A percentile compares a stretch with the other conserved stretches of the same genome.
phyloP scores from a whole-genome alignment of 139 green algal species.

The Medakamo hakoo region DNA sequence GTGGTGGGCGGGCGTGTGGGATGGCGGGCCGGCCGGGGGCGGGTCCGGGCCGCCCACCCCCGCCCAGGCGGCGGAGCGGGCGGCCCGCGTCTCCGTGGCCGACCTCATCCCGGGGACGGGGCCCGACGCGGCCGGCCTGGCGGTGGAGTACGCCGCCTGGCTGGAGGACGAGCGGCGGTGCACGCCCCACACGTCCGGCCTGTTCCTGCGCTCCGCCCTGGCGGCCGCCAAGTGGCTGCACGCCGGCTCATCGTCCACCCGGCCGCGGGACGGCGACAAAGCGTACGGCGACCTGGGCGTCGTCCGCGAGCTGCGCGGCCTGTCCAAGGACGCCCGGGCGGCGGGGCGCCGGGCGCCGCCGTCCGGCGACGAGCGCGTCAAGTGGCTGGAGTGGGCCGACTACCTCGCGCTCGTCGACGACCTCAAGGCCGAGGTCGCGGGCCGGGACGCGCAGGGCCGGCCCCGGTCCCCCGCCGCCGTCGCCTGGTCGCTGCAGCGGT shows the following conservation, averaged over 20 bases:
- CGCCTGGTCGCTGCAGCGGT: constrained; percentile 31
- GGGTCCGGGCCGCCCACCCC: neutral
- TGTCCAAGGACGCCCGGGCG: constrained; percentile 17
- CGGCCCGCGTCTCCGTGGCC: neutral
- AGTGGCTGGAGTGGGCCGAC: constrained; percentile 54
- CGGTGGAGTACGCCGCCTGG: constrained; percentile 43
- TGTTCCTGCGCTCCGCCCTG: constrained; percentile 17
- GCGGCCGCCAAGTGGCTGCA: constrained; percentile 37
- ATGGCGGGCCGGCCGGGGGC: neutral
- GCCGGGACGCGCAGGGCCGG: neutral
- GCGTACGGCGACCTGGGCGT: constrained; percentile 33
- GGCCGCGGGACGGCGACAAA: constrained; percentile 18
- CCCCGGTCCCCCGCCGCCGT: neutral
- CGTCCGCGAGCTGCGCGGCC: constrained; percentile 27
- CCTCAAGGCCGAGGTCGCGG: constrained; percentile 2
- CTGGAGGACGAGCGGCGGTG: constrained; percentile 17
- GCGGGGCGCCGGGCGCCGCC: constrained; percentile 4
- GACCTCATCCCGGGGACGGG: neutral
- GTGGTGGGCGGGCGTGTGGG: neutral
- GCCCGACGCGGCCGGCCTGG: constrained; percentile 11
- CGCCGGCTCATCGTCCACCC: constrained; percentile 16
- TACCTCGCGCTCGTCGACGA: constrained; percentile 22
- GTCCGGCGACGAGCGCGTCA: constrained; percentile 19
- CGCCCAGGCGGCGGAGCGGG: too few relatives aligned
- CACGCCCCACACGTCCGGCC: constrained; percentile 11